Evolutionary conservation across 352 stramenopile genomes (phyloP), one percentile per base, ranked within the genome.

Genomic region (Pythium apleroticum): DNA sequence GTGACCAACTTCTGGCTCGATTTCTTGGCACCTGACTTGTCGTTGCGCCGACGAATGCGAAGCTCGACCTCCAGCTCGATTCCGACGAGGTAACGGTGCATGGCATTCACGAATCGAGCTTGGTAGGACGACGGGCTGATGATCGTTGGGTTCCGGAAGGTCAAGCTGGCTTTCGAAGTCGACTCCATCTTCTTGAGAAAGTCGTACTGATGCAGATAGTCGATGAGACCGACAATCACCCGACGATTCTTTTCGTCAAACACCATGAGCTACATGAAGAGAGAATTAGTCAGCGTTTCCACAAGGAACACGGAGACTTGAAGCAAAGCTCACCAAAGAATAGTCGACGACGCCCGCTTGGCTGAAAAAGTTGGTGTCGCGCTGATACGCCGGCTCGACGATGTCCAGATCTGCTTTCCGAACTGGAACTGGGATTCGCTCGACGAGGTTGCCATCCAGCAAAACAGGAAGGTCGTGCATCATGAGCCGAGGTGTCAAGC

Each of bases 171-270:
- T 58, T 96, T 96, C 1, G 87, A 93, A 3, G 85, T 93, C 20
- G 87, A 96, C 67, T 96, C 87, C 80, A 96, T 93, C 56, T 93
- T 93, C 65, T 96, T 96, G 19, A 96, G 61, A 59, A 96, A 92
- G 62, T 96, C 87, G 56, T 92, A 96, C 52, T 96, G 87, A 55
- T 96, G 87, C 57, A 96, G 61, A 52, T 94, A 96, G 60, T 96
- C 87, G 59, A 96, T 96, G 15, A 96, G 67, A 1, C 84, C 83
- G 12, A 92, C 79, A 19, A 91, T 76, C 19, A 96, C 77, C 63
- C 84, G 77, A 0, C 86, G 80, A 19, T 84, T 82, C 17, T 89
- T 72, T 60, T 96, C 87, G 60, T 96, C 83, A 49, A 96, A 94
- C 17, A 89, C 71, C 56, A 96, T 77, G 43, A 93, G 68, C 84